Conservation (phyloP, 495 filamentous ascomycete genomes). For the Cladorrhinum samala region DNA sequence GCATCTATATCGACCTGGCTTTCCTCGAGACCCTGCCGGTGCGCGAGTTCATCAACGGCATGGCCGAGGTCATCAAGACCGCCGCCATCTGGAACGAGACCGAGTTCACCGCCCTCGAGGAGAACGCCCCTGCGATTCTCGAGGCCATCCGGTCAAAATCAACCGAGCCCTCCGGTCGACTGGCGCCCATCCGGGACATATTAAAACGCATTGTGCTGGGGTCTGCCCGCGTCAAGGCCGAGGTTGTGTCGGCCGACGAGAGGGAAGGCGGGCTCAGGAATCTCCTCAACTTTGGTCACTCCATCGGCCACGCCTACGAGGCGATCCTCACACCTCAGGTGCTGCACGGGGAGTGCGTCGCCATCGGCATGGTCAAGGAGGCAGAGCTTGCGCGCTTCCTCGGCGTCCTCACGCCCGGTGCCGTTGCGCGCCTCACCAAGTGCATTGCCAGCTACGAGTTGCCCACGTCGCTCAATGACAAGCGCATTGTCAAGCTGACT, state of each 20-base stretch:
- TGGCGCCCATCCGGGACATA: slow-evolving; percentile 64
- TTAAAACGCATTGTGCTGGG: slow-evolving; percentile 84
- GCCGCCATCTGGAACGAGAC: slow-evolving; percentile 89
- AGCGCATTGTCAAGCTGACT: slow-evolving; percentile 76
- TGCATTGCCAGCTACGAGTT: slow-evolving; percentile 91
- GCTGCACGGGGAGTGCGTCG: slow-evolving; percentile 90
- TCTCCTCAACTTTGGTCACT: slow-evolving; percentile 95
- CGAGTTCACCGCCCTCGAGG: slow-evolving; percentile 81
- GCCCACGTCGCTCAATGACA: slow-evolving; percentile 79
- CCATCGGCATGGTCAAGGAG: slow-evolving; percentile 97
- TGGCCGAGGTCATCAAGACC: slow-evolving; percentile 98
- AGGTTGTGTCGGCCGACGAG: slow-evolving; percentile 89
- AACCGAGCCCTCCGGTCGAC: slow-evolving; percentile 43
- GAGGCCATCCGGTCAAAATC: slow-evolving; percentile 57
- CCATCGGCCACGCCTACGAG: slow-evolving; percentile 95
- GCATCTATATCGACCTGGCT: slow-evolving; percentile 88
- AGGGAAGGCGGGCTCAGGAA: slow-evolving; percentile 91
- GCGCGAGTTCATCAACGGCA: slow-evolving; percentile 95
- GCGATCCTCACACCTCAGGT: slow-evolving; percentile 93
- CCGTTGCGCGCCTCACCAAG: slow-evolving; percentile 83
- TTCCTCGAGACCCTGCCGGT: slow-evolving; percentile 89
- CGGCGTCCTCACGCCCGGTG: slow-evolving; percentile 77
- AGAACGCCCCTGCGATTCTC: slow-evolving; percentile 69
- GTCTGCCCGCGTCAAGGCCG: slow-evolving; percentile 83
- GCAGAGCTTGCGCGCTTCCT: slow-evolving; percentile 88